Percentiles rank a stretch among this genome's conserved stretches.
Evolutionary conservation across 176 grass and related monocot species (phyloP).

Genomic region (Avena eriantha): DNA sequence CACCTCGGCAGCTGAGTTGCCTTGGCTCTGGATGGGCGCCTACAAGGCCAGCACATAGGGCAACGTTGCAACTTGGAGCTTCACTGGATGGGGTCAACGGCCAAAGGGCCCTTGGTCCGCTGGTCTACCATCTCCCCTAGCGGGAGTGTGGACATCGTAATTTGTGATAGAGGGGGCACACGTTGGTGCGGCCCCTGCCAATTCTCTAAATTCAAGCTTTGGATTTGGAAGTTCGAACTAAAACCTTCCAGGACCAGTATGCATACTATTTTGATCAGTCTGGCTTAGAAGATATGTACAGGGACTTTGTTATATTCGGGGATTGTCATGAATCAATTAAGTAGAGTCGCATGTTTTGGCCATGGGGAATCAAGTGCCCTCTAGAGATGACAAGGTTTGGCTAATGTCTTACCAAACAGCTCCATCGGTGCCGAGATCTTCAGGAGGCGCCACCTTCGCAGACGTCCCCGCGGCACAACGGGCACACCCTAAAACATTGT

Average conservation of each 20-base stretch:
- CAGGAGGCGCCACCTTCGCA: constrained; percentile 55
- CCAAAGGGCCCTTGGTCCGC: background rate
- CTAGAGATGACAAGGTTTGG: background rate
- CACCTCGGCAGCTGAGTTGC: background rate
- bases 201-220: background rate
- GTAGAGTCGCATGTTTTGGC: background rate
- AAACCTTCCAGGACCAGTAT: background rate
- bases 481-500: constrained; percentile 66
- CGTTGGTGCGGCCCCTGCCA: constrained; percentile 37
- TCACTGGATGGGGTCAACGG: constrained; percentile 39
- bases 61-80: background rate
- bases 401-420: constrained; percentile 26
- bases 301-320: constrained; percentile 1
- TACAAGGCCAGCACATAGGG: background rate
- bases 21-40: too few relatives aligned
- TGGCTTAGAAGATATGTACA: constrained; percentile 56
- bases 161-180: constrained; percentile 47
- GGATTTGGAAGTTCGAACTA: background rate
- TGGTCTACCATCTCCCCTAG: constrained; percentile 41
- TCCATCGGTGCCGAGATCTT: background rate
- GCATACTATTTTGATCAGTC: too few relatives aligned
- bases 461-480: constrained; percentile 80
- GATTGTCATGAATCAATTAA: constrained; percentile 11
- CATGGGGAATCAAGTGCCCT: background rate
- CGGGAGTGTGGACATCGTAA: constrained; percentile 54